phyloP scores from a whole-genome alignment of 768 basidiomycete genomes.

The Paxillus ammoniavirescens region DNA sequence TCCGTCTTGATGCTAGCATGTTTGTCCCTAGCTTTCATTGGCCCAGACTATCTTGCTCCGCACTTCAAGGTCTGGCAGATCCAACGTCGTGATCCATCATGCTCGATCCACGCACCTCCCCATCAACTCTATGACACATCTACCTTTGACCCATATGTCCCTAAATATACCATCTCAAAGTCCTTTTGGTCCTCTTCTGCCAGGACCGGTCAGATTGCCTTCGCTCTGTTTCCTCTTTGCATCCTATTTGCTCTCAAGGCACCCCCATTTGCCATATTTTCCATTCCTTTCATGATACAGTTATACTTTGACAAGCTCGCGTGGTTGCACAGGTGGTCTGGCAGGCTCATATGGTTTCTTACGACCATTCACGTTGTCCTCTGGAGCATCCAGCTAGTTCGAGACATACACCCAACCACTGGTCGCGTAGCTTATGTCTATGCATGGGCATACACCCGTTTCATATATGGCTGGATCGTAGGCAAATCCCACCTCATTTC shows the following conservation, averaged over 20 bases:
- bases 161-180: constrained; percentile 62
- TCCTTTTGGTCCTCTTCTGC: constrained; percentile 72
- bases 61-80: constrained; percentile 45
- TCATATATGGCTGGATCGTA: constrained; percentile 62
- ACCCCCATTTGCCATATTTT: constrained; percentile 70
- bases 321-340: constrained; percentile 69
- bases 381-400: constrained; percentile 67
- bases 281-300: constrained; percentile 58
- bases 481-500: constrained; percentile 18
- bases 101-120: constrained; percentile 17
- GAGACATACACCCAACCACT: constrained; percentile 45
- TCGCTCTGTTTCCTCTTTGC: constrained; percentile 68
- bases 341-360: constrained; percentile 66
- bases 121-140: constrained; percentile 26
- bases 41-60: constrained; percentile 69
- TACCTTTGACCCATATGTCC: constrained; percentile 37
- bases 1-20: constrained; percentile 41
- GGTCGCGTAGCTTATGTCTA: constrained; percentile 45
- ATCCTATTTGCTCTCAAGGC: constrained; percentile 70
- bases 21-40: constrained; percentile 50
- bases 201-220: constrained; percentile 67
- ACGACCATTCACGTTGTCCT: constrained; percentile 57
- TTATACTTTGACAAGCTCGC: constrained; percentile 76
- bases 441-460: constrained; percentile 58
- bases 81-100: constrained; percentile 12